Evolutionary conservation across 805 yeast genomes (phyloP).

Genomic region (Metahyphopichia silvanorum): DNA sequence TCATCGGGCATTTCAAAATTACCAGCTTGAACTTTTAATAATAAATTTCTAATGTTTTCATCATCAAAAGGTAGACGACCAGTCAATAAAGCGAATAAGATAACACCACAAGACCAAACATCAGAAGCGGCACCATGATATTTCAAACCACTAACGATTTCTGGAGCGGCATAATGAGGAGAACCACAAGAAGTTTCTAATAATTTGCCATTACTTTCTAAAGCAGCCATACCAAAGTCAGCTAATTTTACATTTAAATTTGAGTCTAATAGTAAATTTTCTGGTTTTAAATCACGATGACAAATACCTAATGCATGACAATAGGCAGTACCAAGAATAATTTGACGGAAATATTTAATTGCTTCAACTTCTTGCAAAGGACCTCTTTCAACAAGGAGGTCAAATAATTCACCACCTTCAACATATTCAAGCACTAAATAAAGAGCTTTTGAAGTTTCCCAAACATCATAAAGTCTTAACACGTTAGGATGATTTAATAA

Average conservation of each 20-base stretch:
- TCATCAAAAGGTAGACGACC: slow-evolving; percentile 85
- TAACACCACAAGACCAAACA: slow-evolving; percentile 88
- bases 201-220: slow-evolving; percentile 66
- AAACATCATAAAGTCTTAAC: slow-evolving; percentile 90
- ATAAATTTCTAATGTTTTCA: slow-evolving; percentile 66
- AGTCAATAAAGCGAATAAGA: slow-evolving; percentile 71
- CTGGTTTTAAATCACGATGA: slow-evolving; percentile 82
- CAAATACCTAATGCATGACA: slow-evolving; percentile 79
- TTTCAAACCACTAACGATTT: slow-evolving; percentile 72
- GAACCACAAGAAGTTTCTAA: slow-evolving; percentile 83
- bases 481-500: slow-evolving; percentile 91
- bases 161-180: slow-evolving; percentile 88
- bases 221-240: slow-evolving; percentile 88
- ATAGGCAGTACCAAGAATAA: slow-evolving; percentile 73
- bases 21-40: slow-evolving; percentile 76
- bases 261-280: slow-evolving; percentile 67
- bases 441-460: slow-evolving; percentile 94
- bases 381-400: slow-evolving; percentile 67
- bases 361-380: slow-evolving; percentile 73
- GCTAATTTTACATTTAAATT: slow-evolving; percentile 72
- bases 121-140: slow-evolving; percentile 85
- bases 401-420: slow-evolving; percentile 86
- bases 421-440: slow-evolving; percentile 78
- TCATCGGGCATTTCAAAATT: slow-evolving; percentile 67
- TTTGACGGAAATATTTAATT: slow-evolving; percentile 71